Conservation (phyloP, 768 basidiomycete species). For the Rhodotorula sphaerocarpa region DNA sequence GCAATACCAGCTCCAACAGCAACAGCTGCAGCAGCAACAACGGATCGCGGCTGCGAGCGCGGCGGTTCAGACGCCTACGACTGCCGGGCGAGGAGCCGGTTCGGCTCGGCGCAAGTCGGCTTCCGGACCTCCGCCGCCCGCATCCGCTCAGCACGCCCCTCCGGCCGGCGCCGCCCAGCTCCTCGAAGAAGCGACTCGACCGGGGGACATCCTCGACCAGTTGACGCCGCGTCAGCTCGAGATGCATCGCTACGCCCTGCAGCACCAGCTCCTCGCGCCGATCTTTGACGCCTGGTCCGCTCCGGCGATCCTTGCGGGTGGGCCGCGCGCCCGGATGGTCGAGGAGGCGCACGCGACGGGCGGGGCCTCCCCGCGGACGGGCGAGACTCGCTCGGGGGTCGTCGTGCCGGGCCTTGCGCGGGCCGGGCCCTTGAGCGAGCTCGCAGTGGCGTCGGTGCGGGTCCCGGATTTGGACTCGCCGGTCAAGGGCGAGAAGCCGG, state of each 20-base stretch:
- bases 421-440: constrained; percentile 3
- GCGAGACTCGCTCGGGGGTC: neutral
- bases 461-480: constrained; percentile 1
- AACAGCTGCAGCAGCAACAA: neutral
- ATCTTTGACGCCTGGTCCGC: constrained; percentile 10
- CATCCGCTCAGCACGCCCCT: neutral
- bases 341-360: constrained; percentile 1
- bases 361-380: neutral
- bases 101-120: neutral
- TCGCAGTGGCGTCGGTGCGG: constrained; percentile 10
- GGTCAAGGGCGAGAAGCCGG: constrained; percentile 5
- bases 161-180: neutral
- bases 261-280: constrained; percentile 17
- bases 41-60: neutral
- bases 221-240: constrained; percentile 24
- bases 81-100: neutral
- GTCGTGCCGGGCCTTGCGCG: constrained; percentile 8
- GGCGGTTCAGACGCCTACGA: neutral
- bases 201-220: constrained; percentile 25
- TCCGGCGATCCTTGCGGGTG: constrained; percentile 5
- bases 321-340: constrained; percentile 8
- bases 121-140: neutral
- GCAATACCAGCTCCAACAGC: neutral
- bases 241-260: constrained; percentile 10
- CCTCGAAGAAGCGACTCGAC: neutral